Base-by-base conservation (phyloP, 2,329 filamentous ascomycete genomes). In the Aspergillus transmontanensis region DNA sequence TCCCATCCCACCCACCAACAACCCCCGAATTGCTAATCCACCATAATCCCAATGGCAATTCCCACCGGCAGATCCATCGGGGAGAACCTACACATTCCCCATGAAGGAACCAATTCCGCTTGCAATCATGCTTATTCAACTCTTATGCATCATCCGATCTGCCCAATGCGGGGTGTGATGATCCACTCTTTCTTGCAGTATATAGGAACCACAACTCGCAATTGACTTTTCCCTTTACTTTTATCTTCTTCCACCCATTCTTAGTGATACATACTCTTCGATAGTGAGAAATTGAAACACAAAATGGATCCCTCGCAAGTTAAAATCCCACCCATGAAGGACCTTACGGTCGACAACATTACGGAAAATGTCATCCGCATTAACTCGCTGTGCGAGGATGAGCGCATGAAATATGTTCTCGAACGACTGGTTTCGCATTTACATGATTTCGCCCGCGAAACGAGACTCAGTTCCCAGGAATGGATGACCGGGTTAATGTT, bases 361-460 rank as follows among this genome's bases (percentile, higher is more conserved):
- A 93, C 91, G 60, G 86, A 90, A 57, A 93, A 93, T 72, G 88
- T 90, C 36, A 84, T 90, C 72, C 82, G 84, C 53, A 92, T 93
- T 77, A 94, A 94, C 79, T 90, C 89, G 11, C 86, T 89, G 80
- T 86, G 87, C 70, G 74, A 82, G 11, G 83, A 93, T 71, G 80
- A 84, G 26, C 85, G 92, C 23, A 80, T 92, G 65, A 89, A 86
- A 66, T 94, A 91, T 75, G 76, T 95, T 53, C 85, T 94, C 74
- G 86, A 90, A 70, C 84, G 90, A 21, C 84, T 94, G 16, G 90
- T 94, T 55, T 86, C 87, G 14, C 91, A 95, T 77, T 81, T 94
- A 1, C 92, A 95, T 78, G 91, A 94, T 79, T 94, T 93, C 74
- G 90, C 90, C 6, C 85, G 91, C 60, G 92, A 94, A 77, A 94